A percentile compares a stretch with the other conserved stretches of the same genome.
phyloP scores from a whole-genome alignment of 164 flowering plant genomes.

The Sedum album region DNA sequence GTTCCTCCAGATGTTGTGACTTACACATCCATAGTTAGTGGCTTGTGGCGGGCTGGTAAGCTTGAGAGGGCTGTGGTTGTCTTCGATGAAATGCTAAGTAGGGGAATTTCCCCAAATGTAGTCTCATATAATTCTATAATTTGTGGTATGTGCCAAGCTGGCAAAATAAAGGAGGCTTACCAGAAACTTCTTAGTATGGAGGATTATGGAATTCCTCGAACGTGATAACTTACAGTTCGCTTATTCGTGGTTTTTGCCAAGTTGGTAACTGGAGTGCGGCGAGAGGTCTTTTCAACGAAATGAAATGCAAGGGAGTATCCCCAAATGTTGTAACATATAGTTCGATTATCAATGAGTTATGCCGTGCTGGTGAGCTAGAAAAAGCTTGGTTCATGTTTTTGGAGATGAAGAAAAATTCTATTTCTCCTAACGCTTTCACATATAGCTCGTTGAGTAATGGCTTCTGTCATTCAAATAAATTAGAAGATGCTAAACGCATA shows the following conservation, averaged over 20 bases:
- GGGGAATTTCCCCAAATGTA: not conserved
- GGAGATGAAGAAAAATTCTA: conserved; percentile 1
- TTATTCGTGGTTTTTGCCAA: conserved; percentile 1
- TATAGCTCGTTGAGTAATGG: not conserved
- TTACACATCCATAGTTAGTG: not conserved
- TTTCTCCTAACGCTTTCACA: not conserved
- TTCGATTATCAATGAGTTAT: not conserved
- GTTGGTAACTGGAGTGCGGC: not conserved
- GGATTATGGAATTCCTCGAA: not conserved
- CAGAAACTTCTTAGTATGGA: not conserved
- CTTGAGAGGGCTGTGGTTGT: not conserved
- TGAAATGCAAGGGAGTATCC: conserved; percentile 1
- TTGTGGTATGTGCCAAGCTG: not conserved
- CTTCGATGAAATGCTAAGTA: not conserved
- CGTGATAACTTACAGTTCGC: not conserved
- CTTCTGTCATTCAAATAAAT: not conserved
- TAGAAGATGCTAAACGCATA: not conserved
- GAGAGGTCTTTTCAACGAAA: not conserved
- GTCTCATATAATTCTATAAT: not conserved
- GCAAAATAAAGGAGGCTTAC: not conserved
- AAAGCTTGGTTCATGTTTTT: conserved; percentile 6
- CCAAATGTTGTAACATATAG: conserved; percentile 1
- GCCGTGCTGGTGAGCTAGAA: conserved; percentile 4
- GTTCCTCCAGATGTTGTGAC: not conserved
- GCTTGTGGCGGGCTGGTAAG: conserved; percentile 3